Percentiles rank a stretch among this genome's conserved stretches.
Evolutionary conservation across 2,329 filamentous ascomycete species (phyloP).

Genomic region (Penicillium sp.): DNA sequence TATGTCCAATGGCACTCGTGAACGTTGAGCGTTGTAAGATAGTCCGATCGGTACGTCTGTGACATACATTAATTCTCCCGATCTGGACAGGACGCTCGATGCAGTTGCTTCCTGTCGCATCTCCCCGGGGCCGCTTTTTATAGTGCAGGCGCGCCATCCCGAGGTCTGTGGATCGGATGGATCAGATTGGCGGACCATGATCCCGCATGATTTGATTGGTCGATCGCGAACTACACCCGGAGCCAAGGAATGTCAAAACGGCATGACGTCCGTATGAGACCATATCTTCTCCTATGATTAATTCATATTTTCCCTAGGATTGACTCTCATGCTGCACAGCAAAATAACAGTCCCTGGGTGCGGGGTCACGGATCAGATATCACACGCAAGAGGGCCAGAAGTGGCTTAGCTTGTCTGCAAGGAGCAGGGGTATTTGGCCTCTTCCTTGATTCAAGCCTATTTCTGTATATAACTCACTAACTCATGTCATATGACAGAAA

Average conservation of each 20-base stretch:
- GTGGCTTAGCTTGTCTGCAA: not conserved
- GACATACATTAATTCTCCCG: not conserved
- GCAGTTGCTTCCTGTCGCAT: not conserved
- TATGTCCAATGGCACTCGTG: not conserved
- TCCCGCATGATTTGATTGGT: not conserved
- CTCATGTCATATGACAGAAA: too few species aligned
- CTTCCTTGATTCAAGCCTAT: too few species aligned
- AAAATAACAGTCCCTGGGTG: not conserved
- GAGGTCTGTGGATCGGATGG: not conserved
- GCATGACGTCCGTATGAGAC: not conserved
- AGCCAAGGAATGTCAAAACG: too few species aligned
- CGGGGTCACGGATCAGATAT: not conserved
- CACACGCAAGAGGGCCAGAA: not conserved
- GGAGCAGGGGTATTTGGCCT: not conserved
- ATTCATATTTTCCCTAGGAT: too few species aligned
- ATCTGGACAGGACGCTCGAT: not conserved
- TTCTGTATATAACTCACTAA: too few species aligned
- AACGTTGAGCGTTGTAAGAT: not conserved
- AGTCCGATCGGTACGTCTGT: not conserved
- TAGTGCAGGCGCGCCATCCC: not conserved
- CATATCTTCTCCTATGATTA: too few species aligned
- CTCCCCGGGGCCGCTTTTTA: not conserved
- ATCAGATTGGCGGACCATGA: not conserved
- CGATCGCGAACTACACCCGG: not conserved
- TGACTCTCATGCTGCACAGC: too few species aligned